phyloP scores from a whole-genome alignment of 1,139 yeast species.

The Candida labiduridarum region DNA sequence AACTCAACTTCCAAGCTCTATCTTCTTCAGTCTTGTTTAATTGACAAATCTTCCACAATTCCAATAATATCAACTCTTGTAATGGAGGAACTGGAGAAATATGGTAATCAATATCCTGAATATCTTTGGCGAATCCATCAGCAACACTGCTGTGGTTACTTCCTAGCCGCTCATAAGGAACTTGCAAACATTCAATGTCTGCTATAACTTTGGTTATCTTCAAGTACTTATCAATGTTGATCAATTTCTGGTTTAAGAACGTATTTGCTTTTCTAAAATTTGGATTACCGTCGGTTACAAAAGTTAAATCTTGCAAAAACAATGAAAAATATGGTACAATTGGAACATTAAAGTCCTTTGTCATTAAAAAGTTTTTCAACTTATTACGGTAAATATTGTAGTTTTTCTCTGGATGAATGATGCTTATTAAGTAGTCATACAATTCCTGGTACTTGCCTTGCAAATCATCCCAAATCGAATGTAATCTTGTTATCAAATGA shows the following conservation, averaged over 20 bases:
- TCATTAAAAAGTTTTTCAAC: slow-evolving; percentile 55
- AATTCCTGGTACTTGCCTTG: slow-evolving; percentile 66
- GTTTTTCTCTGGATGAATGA: slow-evolving; percentile 84
- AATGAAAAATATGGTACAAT: slow-evolving; percentile 86
- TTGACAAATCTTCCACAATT: slow-evolving; percentile 70
- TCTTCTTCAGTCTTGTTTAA: slow-evolving; percentile 62
- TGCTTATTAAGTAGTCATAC: slow-evolving; percentile 66
- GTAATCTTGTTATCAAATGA: slow-evolving; percentile 72
- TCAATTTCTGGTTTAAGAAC: slow-evolving; percentile 59
- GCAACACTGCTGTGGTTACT: background rate
- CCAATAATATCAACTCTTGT: slow-evolving; percentile 68
- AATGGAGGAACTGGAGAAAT: slow-evolving; percentile 47
- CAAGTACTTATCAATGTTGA: slow-evolving; percentile 82
- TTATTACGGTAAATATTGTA: slow-evolving; percentile 74
- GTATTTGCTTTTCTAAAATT: slow-evolving; percentile 63
- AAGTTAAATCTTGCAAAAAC: slow-evolving; percentile 83
- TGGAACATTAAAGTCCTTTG: slow-evolving; percentile 59
- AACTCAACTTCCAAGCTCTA: slow-evolving; percentile 73
- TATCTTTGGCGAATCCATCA: slow-evolving; percentile 2
- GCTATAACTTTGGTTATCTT: slow-evolving; percentile 74
- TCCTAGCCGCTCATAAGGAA: slow-evolving; percentile 42
- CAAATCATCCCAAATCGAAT: slow-evolving; percentile 65
- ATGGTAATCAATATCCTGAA: slow-evolving; percentile 28
- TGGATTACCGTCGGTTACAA: slow-evolving; percentile 85
- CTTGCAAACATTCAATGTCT: slow-evolving; percentile 78